Base-by-base conservation (phyloP, 75 land plant species). In the Picea sitchensis region DNA sequence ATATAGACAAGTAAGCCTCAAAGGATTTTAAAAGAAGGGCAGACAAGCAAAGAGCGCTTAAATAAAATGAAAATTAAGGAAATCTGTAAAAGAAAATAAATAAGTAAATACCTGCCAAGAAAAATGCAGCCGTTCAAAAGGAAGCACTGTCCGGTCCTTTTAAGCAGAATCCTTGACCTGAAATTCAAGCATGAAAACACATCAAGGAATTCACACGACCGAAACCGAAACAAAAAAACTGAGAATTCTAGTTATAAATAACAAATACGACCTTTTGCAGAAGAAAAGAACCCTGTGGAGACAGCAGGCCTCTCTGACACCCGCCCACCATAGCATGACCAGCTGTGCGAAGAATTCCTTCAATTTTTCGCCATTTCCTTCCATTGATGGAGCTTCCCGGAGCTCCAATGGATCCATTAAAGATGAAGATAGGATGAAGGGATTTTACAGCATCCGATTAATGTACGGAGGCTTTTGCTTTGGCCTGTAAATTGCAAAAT, bases 61-160 rank as follows among this genome's bases (percentile, higher is more conserved):
- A 51, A 51, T 51, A 51, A 51, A 51, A 51, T 8, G 54, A 51
- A 51, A 51, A 51, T 51, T 9, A 51, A 11, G 54, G 11, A 1
- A 51, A 51, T 51, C 11, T 51, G 12, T 9, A 51, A 51, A 51
- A 51, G 9, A 8, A 69, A 69, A 18, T 17, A 38, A 38, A 47
- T 30, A 26, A 57, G 57, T 81, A 26, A 57, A 76, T 81, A 94
- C 99, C 97, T 96, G 77, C 99, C 99, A 61, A 96, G 86, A 80
- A 92, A 94, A 58, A 94, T 91, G 12, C 86, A 81, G 5, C 95
- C 99, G 76, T 96, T 96, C 68, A 96, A 78, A 3, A 95, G 87
- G 79, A 96, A 96, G 79, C 99, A 96, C 82, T 96, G 99, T 2
- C 97, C 92, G 0, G 93, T 92, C 78, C 96, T 87, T 14, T 86